Percentiles rank a stretch among this genome's conserved stretches.
Evolutionary conservation across 1,284 basidiomycete genomes (phyloP).

Genomic region (Apiotrichum sp.): DNA sequence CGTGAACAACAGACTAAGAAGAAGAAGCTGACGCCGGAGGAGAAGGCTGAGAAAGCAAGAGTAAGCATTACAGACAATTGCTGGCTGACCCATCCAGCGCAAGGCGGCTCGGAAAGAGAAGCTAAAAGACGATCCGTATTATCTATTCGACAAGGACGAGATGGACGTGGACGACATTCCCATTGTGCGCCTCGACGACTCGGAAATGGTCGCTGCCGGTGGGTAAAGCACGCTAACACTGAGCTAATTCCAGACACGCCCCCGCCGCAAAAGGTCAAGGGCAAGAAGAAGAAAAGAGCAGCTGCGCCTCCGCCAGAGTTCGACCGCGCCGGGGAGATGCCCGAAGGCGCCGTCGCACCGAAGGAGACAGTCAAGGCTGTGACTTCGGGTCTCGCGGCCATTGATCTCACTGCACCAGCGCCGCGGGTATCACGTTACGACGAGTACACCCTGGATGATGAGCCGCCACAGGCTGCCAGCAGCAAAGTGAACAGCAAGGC

Average conservation of each 20-base stretch:
- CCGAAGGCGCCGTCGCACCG: constrained; percentile 52
- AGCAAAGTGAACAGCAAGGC: neutral
- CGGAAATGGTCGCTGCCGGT: constrained; percentile 43
- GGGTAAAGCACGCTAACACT: constrained; percentile 23
- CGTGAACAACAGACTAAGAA: constrained; percentile 47
- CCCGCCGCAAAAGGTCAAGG: neutral
- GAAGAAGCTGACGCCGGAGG: constrained; percentile 35
- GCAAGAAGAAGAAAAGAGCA: constrained; percentile 14
- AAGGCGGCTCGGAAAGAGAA: constrained; percentile 67
- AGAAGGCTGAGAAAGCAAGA: constrained; percentile 37
- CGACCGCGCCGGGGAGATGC: constrained; percentile 80
- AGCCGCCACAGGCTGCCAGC: constrained; percentile 38
- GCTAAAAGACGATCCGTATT: constrained; percentile 77
- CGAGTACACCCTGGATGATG: constrained; percentile 56
- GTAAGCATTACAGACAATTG: constrained; percentile 23
- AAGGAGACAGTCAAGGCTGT: neutral
- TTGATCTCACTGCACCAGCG: constrained; percentile 13
- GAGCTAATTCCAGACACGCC: neutral
- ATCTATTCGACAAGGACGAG: constrained; percentile 55
- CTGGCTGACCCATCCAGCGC: constrained; percentile 50
- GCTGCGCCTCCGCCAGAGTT: constrained; percentile 46
- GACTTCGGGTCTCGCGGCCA: constrained; percentile 40
- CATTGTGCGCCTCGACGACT: constrained; percentile 64
- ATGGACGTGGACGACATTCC: constrained; percentile 77
- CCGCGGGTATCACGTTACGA: constrained; percentile 49